A percentile compares a stretch with the other conserved stretches of the same genome.
These are phyloP conservation scores for Speleostelium caveatum DNA, from an alignment of 78 protist species.

Conservation along the genomic window DNA sequence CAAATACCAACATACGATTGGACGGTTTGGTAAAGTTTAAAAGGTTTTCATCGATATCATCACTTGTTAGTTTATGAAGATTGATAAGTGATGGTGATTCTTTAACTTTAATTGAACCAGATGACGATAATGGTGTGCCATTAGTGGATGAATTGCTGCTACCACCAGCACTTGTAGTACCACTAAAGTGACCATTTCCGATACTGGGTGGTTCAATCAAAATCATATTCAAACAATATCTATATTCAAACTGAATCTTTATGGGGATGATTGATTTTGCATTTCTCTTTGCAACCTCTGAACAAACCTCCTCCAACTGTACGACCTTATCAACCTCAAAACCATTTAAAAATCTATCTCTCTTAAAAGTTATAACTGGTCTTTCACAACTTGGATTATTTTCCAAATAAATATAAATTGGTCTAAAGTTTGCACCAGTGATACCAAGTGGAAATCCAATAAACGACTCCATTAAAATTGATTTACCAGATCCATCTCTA, in stretches of 20 bases:
- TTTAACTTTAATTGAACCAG: background rate
- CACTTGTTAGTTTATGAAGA: background rate
- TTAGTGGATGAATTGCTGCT: background rate
- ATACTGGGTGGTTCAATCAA: constrained; percentile 64
- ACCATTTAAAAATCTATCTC: constrained; percentile 50
- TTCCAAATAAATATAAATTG: constrained; percentile 29
- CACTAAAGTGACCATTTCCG: background rate
- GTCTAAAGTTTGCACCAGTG: constrained; percentile 4
- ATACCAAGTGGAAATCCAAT: constrained; percentile 76
- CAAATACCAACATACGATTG: constrained; percentile 57
- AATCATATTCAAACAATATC: constrained; percentile 56
- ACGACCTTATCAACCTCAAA: constrained; percentile 53
- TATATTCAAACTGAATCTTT: constrained; percentile 51
- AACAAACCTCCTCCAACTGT: background rate
- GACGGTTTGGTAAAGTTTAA: constrained; percentile 4
- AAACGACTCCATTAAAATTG: constrained; percentile 67
- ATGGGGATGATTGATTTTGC: constrained; percentile 25
- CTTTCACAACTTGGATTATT: constrained; percentile 47
- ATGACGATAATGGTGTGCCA: too few species aligned
- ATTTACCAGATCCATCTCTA: constrained; percentile 55
- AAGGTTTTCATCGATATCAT: constrained; percentile 51
- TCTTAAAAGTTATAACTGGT: constrained; percentile 54
- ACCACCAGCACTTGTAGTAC: too few species aligned
- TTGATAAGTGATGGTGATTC: constrained; percentile 1
- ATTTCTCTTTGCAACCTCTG: constrained; percentile 47